A percentile compares a stretch with the other conserved stretches of the same genome.
phyloP scores from a whole-genome alignment of 495 filamentous ascomycete species.

The Tuber brumale region DNA sequence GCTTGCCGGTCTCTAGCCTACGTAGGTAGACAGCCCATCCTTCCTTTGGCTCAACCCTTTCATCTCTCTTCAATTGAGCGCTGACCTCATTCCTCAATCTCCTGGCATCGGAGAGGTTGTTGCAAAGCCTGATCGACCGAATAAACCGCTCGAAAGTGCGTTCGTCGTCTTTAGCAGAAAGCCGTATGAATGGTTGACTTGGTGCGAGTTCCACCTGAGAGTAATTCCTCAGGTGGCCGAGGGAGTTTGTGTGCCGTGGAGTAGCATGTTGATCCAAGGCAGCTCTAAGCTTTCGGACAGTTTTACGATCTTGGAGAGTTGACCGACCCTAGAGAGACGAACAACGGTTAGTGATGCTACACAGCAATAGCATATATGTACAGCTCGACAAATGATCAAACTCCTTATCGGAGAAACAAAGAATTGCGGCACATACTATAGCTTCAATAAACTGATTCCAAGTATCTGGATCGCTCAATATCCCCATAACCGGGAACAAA shows the following conservation, averaged over 20 bases:
- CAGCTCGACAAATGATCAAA: neutral
- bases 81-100: slow-evolving; percentile 84
- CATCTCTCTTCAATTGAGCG: slow-evolving; percentile 85
- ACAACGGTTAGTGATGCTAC: neutral
- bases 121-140: slow-evolving; percentile 76
- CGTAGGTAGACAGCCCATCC: slow-evolving; percentile 64
- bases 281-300: slow-evolving; percentile 84
- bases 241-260: slow-evolving; percentile 43
- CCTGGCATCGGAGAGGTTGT: slow-evolving; percentile 88
- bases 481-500: slow-evolving; percentile 61
- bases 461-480: slow-evolving; percentile 81
- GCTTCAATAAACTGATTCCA: slow-evolving; percentile 96
- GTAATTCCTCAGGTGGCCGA: slow-evolving; percentile 7
- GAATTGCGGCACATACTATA: slow-evolving; percentile 48
- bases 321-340: slow-evolving; percentile 54
- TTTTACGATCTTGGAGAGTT: slow-evolving; percentile 90
- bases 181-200: slow-evolving; percentile 32
- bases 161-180: slow-evolving; percentile 68
- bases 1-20: slow-evolving; percentile 83
- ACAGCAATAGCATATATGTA: neutral
- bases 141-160: slow-evolving; percentile 92
- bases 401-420: neutral
- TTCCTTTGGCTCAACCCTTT: slow-evolving; percentile 69
- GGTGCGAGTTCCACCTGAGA: slow-evolving; percentile 9
- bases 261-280: slow-evolving; percentile 94